A percentile compares a stretch with the other conserved stretches of the same genome.
Evolutionary conservation across 2,329 filamentous ascomycete species (phyloP).

Genomic region (Aspergillus sp.): DNA sequence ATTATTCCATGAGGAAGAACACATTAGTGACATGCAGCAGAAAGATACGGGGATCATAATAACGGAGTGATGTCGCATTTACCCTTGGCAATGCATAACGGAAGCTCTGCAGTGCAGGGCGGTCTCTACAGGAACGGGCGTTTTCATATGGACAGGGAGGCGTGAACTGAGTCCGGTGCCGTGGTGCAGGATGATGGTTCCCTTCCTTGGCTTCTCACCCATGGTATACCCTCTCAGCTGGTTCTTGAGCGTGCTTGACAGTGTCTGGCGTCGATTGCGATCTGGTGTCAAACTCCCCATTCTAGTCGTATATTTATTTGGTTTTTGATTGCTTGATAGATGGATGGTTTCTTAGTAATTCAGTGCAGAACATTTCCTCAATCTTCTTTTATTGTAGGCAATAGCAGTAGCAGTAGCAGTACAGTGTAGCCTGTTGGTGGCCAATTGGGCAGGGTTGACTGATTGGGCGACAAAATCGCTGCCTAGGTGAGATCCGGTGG

Average conservation of each 20-base stretch:
- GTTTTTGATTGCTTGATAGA: neutral
- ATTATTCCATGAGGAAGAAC: conserved; percentile 13
- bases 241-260: conserved; percentile 6
- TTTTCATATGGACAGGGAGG: neutral
- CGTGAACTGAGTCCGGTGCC: neutral
- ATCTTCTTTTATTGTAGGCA: neutral
- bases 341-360: neutral
- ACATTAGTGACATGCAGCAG: neutral
- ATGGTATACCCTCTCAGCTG: conserved; percentile 4
- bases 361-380: no score
- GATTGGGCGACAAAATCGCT: conserved; percentile 2
- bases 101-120: neutral
- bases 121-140: neutral
- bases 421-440: neutral
- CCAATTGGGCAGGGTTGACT: neutral
- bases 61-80: neutral
- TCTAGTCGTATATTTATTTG: neutral
- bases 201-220: neutral
- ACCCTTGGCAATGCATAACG: neutral
- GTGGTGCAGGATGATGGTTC: neutral
- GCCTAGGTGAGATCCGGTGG: neutral
- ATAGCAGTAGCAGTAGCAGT: neutral
- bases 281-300: neutral
- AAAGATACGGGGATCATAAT: neutral
- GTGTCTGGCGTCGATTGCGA: neutral